Evolutionary conservation across 768 basidiomycete species (phyloP), one percentile per base, ranked within the genome.

Genomic region (Inosperma sp.): DNA sequence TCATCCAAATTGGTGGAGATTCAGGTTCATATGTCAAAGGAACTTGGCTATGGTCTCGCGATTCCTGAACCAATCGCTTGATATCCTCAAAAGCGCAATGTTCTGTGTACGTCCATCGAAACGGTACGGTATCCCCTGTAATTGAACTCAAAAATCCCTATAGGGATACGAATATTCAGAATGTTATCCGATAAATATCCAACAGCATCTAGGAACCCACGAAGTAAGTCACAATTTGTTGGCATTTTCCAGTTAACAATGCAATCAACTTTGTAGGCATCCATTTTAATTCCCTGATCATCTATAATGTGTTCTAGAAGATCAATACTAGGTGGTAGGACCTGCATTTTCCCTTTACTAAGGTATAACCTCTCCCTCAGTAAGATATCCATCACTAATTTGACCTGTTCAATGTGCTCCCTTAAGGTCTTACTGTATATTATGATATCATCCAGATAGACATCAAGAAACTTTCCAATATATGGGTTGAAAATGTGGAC

Each of bases 351-450:
- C 0, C 53, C 29, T 1, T 54, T 35, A 30, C 64, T 68, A 0
- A 75, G 56, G 61, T 67, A 76, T 1, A 76, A 56, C 34, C 59
- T 59, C 22, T 75, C 63, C 1, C 53, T 5, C 0, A 57, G 12
- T 1, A 76, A 56, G 0, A 71, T 61, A 3, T 72, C 44, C 1
- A 75, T 39, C 0, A 75, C 56, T 0, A 51, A 26, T 8, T 48
- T 34, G 1, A 72, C 59, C 49, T 73, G 61, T 5, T 56, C 13
- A 1, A 63, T 27, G 46, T 76, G 74, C 10, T 71, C 66, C 12
- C 63, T 65, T 0, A 70, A 29, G 0, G 64, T 56, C 6, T 74
- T 49, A 0, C 71, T 77, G 58, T 69, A 76, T 17, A 76, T 67
- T 2, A 76, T 50, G 23, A 60, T 57, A 31, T 60, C 59, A 27